Percentiles rank a stretch among this genome's conserved stretches.
These are phyloP conservation scores for Cercospora nicotianae DNA, from an alignment of 2,329 filamentous ascomycete genomes.

Conservation along the genomic window DNA sequence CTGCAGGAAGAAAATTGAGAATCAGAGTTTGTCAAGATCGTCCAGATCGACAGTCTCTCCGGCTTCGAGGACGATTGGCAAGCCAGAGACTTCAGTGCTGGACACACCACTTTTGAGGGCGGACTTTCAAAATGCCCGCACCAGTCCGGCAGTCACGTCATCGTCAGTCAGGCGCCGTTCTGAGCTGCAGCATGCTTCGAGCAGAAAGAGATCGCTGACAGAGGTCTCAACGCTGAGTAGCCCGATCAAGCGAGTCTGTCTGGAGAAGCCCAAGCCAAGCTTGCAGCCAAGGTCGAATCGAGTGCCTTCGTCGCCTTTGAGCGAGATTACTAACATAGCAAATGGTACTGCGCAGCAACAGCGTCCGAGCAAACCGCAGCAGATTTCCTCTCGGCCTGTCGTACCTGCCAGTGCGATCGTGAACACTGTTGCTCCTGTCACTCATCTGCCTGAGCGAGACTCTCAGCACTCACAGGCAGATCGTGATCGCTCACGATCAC, in stretches of 20 bases:
- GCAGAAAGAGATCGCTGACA: background rate
- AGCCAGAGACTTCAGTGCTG: conserved; percentile 15
- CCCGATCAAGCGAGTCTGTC: conserved; percentile 11
- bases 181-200: background rate
- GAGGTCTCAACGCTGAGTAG: background rate
- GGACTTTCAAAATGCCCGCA: background rate
- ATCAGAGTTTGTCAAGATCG: conserved; percentile 23
- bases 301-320: conserved; percentile 15
- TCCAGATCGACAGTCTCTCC: conserved; percentile 16
- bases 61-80: conserved; percentile 11
- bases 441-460: background rate
- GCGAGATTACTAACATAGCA: conserved; percentile 23
- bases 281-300: background rate
- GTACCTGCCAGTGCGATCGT: background rate
- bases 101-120: background rate
- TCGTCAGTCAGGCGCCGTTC: background rate
- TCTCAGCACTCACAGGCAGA: conserved; percentile 10
- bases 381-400: background rate
- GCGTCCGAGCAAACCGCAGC: background rate
- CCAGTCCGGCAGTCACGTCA: background rate
- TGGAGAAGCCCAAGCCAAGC: background rate
- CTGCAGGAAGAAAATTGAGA: conserved; percentile 35
- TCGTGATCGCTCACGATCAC: conserved; percentile 4
- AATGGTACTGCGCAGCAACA: conserved; percentile 9
- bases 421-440: background rate